A percentile compares a stretch with the other conserved stretches of the same genome.
These are phyloP conservation scores for Ophiosphaerella korrae DNA, from an alignment of 2,329 filamentous ascomycete species.

Conservation along the genomic window DNA sequence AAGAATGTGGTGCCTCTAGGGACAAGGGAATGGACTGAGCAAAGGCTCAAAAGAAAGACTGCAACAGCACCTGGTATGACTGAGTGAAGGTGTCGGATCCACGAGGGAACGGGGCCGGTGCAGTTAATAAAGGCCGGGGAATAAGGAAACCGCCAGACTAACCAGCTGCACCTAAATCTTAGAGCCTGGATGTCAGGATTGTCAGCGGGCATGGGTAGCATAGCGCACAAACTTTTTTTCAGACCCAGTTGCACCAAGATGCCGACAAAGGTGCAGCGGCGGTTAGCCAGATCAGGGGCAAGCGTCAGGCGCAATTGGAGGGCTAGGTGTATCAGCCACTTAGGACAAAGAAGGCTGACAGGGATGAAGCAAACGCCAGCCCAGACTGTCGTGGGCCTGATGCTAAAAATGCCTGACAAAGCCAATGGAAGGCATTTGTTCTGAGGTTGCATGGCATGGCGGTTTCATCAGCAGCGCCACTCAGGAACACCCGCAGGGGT, in stretches of 20 bases:
- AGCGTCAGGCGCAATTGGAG: constrained; percentile 21
- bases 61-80: constrained; percentile 41
- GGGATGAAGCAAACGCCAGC: constrained; percentile 10
- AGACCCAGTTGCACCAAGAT: constrained; percentile 26
- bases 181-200: constrained; percentile 22
- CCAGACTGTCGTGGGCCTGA: constrained; percentile 13
- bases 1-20: constrained; percentile 41
- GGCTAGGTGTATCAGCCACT: constrained; percentile 13
- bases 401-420: constrained; percentile 32
- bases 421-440: constrained; percentile 2
- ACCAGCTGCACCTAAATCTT: background rate
- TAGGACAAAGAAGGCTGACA: constrained; percentile 11
- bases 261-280: constrained; percentile 21
- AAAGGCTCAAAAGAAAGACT: constrained; percentile 48
- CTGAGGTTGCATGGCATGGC: constrained; percentile 16
- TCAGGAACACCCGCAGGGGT: constrained; percentile 20
- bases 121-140: constrained; percentile 37
- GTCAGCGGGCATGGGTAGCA: constrained; percentile 20
- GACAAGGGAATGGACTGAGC: constrained; percentile 49
- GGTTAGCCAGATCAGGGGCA: constrained; percentile 22
- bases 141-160: constrained; percentile 9
- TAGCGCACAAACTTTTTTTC: constrained; percentile 34
- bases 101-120: constrained; percentile 26
- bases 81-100: constrained; percentile 30
- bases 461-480: constrained; percentile 30